These are phyloP conservation scores for Fusarium sublunatum DNA, from an alignment of 2,329 filamentous ascomycete species.

Conservation along the genomic window DNA sequence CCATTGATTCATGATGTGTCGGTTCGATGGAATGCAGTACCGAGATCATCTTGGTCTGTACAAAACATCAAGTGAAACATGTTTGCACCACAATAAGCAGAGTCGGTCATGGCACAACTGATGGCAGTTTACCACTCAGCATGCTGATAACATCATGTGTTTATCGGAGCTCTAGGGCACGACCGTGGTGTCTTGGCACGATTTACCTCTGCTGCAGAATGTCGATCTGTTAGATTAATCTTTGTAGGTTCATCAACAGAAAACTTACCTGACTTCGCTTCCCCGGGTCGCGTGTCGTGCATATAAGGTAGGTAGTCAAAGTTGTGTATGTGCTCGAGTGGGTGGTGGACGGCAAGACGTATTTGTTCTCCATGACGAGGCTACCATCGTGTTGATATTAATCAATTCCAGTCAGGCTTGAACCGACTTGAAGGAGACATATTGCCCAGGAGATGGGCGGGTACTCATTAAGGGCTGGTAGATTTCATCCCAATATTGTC, in stretches of 20 bases:
- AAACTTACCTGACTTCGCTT: background rate
- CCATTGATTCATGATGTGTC: background rate
- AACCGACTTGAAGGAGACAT: slow-evolving; percentile 1
- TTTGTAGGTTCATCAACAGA: background rate
- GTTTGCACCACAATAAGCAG: slow-evolving; percentile 12
- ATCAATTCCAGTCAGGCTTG: slow-evolving; percentile 1
- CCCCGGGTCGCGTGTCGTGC: background rate
- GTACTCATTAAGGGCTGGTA: background rate
- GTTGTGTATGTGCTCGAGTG: background rate
- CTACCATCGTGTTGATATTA: slow-evolving; percentile 1
- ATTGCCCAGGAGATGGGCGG: slow-evolving; percentile 7
- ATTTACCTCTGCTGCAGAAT: background rate
- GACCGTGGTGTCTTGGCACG: background rate
- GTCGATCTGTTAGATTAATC: background rate
- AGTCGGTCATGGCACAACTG: background rate
- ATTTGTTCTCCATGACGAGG: background rate
- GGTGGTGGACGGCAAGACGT: background rate
- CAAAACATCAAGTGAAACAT: slow-evolving; percentile 24
- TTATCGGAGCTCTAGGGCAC: background rate
- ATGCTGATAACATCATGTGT: background rate
- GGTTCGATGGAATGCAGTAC: slow-evolving; percentile 24
- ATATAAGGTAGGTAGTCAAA: background rate
- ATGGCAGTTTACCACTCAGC: background rate
- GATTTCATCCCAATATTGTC: background rate
- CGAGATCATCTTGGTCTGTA: slow-evolving; percentile 5